Base-by-base conservation (phyloP, 116 monocot species). In the Posidonia oceanica region DNA sequence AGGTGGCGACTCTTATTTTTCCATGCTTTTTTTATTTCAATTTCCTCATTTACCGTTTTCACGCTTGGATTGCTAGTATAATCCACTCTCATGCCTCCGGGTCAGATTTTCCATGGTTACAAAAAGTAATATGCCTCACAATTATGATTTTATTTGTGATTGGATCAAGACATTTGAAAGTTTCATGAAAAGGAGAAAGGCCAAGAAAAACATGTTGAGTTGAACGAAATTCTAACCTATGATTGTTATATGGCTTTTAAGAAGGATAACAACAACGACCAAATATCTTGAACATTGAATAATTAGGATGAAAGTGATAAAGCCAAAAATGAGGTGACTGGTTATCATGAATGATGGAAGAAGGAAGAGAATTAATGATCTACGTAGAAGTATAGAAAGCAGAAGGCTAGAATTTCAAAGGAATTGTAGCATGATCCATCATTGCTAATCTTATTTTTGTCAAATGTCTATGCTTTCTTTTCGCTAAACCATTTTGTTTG, bases 391-490 rank as follows among this genome's bases (percentile, higher is more conserved):
- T 41, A 0, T 4, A 4, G 3, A 75, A 22, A 14, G 75, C 59
- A 52, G 42, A 7, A 3, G 21, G 37, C 76, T 63, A 76, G 21
- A 52, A 70, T 0, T 18, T 2, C n/a, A 52, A 3, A 20, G 69
- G 69, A n/a, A 63, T 2, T 37, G 7, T 14, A 7, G 63, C 29
- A 14, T 51, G 48, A 21, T 61, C 13, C 0, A 70, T 36, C 42
- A 76, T 20, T 14, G 76, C 53, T 37, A 52, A 18, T 1, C 36
- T 62, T 7, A n/a, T 55, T 54, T 76, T 61, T 23, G 61, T 22
- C 38, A 76, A 17, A 17, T 52, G 44, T 1, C 70, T 5, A 70
- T 69, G 18, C 15, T 61, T 59, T 4, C 68, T 39, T 29, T 75
- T 59, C 0, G 6, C 39, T 15, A 20, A 14, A 3, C 63, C 62